Evolutionary conservation across 495 filamentous ascomycete genomes (phyloP).

Genomic region (Penicillium parvum): DNA sequence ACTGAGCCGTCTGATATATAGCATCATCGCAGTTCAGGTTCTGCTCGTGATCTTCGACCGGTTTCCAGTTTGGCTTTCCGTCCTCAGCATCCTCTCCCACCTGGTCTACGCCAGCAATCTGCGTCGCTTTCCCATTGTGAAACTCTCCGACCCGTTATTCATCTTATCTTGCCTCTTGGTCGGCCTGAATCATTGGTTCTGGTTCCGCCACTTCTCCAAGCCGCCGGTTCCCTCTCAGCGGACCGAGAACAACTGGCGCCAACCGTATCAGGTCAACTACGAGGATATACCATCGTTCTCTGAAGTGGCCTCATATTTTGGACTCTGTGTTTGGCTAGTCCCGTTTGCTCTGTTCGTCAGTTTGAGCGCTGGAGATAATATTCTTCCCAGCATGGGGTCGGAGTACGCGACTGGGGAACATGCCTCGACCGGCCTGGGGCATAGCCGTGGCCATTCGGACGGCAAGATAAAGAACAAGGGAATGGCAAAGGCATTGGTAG

Average conservation of each 20-base stretch:
- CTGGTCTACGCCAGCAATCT: slow-evolving; percentile 86
- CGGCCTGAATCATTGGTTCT: slow-evolving; percentile 88
- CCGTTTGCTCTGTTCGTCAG: slow-evolving; percentile 94
- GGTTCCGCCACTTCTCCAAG: slow-evolving; percentile 89
- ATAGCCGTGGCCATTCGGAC: slow-evolving; percentile 35
- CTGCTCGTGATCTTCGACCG: slow-evolving; percentile 76
- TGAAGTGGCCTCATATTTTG: slow-evolving; percentile 94
- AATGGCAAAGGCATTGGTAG: slow-evolving; percentile 86
- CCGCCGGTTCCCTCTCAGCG: slow-evolving; percentile 31
- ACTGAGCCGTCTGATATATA: slow-evolving; percentile 79
- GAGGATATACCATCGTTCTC: slow-evolving; percentile 76
- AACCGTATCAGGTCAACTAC: slow-evolving; percentile 53
- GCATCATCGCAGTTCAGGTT: slow-evolving; percentile 68
- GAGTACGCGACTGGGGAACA: slow-evolving; percentile 60
- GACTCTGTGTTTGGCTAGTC: slow-evolving; percentile 92
- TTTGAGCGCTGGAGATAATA: slow-evolving; percentile 87
- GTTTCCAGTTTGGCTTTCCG: slow-evolving; percentile 69
- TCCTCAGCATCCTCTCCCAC: slow-evolving; percentile 77
- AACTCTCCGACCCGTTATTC: slow-evolving; percentile 84
- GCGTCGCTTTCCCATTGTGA: slow-evolving; percentile 81
- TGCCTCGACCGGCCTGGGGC: slow-evolving; percentile 35
- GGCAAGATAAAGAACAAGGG: slow-evolving; percentile 64
- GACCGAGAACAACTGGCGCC: slow-evolving; percentile 36
- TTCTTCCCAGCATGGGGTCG: slow-evolving; percentile 79
- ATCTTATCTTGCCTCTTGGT: slow-evolving; percentile 81